Conservation (phyloP, 345 rosid species). For the Populus pruinosa region DNA sequence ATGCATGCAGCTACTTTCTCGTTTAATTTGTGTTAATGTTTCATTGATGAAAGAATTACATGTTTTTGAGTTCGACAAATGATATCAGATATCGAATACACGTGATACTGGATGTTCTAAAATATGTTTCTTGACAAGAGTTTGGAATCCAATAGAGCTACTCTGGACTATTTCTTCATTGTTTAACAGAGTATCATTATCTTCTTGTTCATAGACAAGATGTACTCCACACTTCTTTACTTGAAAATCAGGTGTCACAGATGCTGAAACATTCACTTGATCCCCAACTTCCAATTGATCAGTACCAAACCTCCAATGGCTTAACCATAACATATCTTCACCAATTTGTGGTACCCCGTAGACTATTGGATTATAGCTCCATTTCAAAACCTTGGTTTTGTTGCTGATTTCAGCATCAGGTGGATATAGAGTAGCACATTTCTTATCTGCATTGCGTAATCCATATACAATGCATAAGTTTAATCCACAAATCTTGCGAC, state of each 20-base stretch:
- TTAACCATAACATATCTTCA: slow-evolving; percentile 13
- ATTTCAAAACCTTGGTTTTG: background rate
- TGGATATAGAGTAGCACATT: fast-evolving
- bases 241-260: background rate
- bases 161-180: background rate
- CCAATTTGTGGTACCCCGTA: background rate
- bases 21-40: too few species aligned
- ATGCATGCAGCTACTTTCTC: too few species aligned
- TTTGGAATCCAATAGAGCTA: background rate
- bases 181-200: background rate
- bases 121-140: background rate
- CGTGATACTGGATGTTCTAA: background rate
- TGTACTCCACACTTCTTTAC: background rate
- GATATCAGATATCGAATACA: too few species aligned
- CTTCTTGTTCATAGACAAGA: background rate
- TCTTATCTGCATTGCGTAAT: background rate
- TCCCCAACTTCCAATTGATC: slow-evolving; percentile 13
- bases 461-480: background rate
- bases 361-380: slow-evolving; percentile 2
- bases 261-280: background rate
- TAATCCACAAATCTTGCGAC: background rate
- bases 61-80: too few species aligned
- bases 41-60: too few species aligned
- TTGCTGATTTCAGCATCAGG: background rate
- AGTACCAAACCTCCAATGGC: slow-evolving; percentile 15